Percentiles rank a stretch among this genome's conserved stretches.
Conservation (phyloP, 306 rosid genomes). For the Castanea sativa region DNA sequence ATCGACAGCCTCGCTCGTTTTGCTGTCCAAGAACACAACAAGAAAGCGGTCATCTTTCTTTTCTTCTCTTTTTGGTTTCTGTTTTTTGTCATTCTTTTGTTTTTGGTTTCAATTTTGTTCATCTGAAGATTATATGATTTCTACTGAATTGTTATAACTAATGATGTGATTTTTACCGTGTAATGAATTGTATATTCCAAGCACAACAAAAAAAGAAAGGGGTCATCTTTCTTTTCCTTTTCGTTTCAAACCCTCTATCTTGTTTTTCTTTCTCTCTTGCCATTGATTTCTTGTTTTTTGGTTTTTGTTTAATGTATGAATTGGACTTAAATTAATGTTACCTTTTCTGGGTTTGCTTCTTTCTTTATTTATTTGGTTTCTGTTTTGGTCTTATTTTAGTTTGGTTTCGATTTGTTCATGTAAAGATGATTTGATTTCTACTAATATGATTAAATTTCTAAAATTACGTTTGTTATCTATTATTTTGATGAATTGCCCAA, state of each 20-base stretch:
- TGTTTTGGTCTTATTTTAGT: background rate
- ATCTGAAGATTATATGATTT: background rate
- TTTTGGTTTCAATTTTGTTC: background rate
- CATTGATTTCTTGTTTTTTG: background rate
- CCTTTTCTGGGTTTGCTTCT: background rate
- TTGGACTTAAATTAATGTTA: background rate
- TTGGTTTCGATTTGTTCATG: background rate
- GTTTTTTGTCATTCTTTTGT: background rate
- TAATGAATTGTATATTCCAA: slow-evolving; percentile 8
- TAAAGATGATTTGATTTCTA: background rate
- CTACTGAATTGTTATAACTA: too few relatives aligned
- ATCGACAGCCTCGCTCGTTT: slow-evolving; percentile 44
- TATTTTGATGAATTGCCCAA: background rate
- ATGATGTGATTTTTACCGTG: too few relatives aligned
- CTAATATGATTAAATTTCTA: too few relatives aligned
- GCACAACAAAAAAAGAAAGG: slow-evolving; percentile 40
- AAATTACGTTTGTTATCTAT: background rate
- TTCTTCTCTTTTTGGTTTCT: background rate
- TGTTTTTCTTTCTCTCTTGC: background rate
- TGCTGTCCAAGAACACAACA: slow-evolving; percentile 54
- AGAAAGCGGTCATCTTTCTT: slow-evolving; percentile 30
- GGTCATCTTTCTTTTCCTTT: slow-evolving; percentile 9
- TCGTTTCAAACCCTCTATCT: too few relatives aligned
- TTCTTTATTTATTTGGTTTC: background rate
- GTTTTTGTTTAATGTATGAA: background rate